Evolutionary conservation across 208 protist species (phyloP), one percentile per base, ranked within the genome.

Genomic region (Leishmania tropica): DNA sequence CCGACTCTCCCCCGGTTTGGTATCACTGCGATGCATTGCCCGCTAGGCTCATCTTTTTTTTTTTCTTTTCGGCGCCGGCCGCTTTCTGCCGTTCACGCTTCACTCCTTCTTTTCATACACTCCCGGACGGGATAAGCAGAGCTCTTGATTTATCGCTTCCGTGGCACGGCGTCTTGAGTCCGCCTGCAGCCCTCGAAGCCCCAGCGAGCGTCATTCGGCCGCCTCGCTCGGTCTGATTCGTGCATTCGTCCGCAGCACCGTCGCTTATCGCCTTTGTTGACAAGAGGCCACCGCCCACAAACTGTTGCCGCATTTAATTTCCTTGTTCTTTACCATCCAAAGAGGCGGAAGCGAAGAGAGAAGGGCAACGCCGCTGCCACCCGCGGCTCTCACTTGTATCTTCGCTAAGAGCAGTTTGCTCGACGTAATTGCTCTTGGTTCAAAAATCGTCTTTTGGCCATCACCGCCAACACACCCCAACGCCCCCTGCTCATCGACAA

Each of bases 141-240:
- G 31, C 58, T 78, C 73, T 40, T 82, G 51, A 21, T 73, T 81
- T 58, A 56, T 35, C 24, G 15, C 3, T 37, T 51, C 28, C 53
- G 8, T 35, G 21, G 45, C 40, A 35, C 24, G 64, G 56, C 68
- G 24, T 68, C 31, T 68, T 40, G 62, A 2, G 31, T 24, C 31
- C 13, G 40, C 31, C 62, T 68, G 31, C 31, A 40, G 31, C 62
- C 62, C 62, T 68, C 15, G 62, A 35, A 68, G 15, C 31, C 62
- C 62, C 62, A 42, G 13, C 31, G 31, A 21, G 31, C 62, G 11
- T 13, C 62, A 68, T 13, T 35, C 0, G 62, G 62, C 10, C 10
- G 19, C 40, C 11, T 73, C 67, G 67, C 67, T 73, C 48, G 5
- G 67, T 17, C 21, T 5, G 35, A 17, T 45, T 45, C 21, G 8